A percentile compares a stretch with the other conserved stretches of the same genome.
Conservation (phyloP, 495 filamentous ascomycete genomes). For the Neurospora intermedia region DNA sequence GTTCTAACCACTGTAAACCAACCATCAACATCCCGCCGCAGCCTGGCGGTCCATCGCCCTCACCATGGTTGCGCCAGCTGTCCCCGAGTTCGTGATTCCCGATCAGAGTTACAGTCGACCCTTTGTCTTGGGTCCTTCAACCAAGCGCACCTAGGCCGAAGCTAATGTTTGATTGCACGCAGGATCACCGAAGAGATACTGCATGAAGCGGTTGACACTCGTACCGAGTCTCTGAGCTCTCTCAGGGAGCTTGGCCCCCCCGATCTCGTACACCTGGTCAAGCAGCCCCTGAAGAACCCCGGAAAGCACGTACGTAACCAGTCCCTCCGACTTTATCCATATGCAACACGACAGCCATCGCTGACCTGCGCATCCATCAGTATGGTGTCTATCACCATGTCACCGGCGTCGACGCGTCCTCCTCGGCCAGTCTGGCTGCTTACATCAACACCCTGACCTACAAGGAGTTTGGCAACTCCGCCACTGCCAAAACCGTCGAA, state of each 20-base stretch:
- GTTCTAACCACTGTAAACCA: not conserved
- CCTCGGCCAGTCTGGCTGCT: slow-evolving; percentile 89
- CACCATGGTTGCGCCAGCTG: slow-evolving; percentile 79
- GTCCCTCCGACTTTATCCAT: not conserved
- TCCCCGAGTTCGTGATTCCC: slow-evolving; percentile 63
- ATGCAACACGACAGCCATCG: not conserved
- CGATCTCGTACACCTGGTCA: slow-evolving; percentile 88
- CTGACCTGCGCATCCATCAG: slow-evolving; percentile 36
- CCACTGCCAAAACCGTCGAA: slow-evolving; percentile 78
- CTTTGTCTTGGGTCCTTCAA: not conserved
- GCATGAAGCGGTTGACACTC: slow-evolving; percentile 77
- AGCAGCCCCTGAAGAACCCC: slow-evolving; percentile 59
- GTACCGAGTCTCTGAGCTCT: slow-evolving; percentile 72
- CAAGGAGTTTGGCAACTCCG: slow-evolving; percentile 64
- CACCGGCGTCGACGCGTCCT: slow-evolving; percentile 93
- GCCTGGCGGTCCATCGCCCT: slow-evolving; percentile 6
- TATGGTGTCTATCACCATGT: slow-evolving; percentile 96
- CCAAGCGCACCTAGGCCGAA: not conserved
- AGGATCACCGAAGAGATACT: slow-evolving; percentile 89
- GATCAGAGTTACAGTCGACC: slow-evolving; percentile 3
- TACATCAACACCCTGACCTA: slow-evolving; percentile 98
- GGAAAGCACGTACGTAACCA: slow-evolving; percentile 48
- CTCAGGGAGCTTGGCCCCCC: slow-evolving; percentile 91
- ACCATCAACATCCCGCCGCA: not conserved
- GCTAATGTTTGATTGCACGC: slow-evolving; percentile 13